Base-by-base conservation (phyloP, 192 early-diverging fungal genomes). In the Linnemannia hyalina region DNA sequence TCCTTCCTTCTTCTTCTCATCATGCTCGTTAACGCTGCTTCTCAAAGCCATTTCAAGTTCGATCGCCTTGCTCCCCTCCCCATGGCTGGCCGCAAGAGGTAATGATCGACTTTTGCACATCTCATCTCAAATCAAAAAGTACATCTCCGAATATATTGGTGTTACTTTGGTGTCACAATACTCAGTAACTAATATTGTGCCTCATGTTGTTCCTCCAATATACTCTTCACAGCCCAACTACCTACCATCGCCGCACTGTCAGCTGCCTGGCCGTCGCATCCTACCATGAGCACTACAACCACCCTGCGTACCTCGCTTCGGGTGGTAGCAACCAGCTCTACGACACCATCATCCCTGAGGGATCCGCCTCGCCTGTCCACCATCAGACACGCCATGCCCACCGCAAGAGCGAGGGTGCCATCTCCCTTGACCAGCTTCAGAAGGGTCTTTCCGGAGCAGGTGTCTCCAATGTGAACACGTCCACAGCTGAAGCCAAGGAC, bases 251-350 rank as follows among this genome's bases (percentile, higher is more conserved):
- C 18, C 84, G 84, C 65, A 71, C 84, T 60, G 84, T 86, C 23
- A 86, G 84, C 68, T 86, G 84, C 65, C n/a, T 86, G 40, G 84
- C 84, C 20, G 80, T 86, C 9, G 84, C 84, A 7, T 80, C 84
- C 20, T 76, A 77, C 29, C 76, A 86, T 41, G 79, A 78, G 68
- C 84, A 86, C 54, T 86, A 86, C 42, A 76, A 86, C 26, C 79
- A 81, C 44, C 76, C 80, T 5, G 77, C 79, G 22, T 86, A 86
- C 54, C 70, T 65, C 23, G 54, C 72, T 22, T 40, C 83, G 9
- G 80, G 74, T 40, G 73, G 74, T 41, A 29, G 10, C 60, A 65
- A 65, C 60, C 80, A 76, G 55, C 72, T 76, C 72, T 86, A 81
- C 42, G 84, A 86, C 52, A 76, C 79, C 26, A 32, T 81, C 40